Percentiles rank a stretch among this genome's conserved stretches.
Evolutionary conservation across 1,284 basidiomycete genomes (phyloP).

Genomic region (Cutaneotrichosporon sp.): DNA sequence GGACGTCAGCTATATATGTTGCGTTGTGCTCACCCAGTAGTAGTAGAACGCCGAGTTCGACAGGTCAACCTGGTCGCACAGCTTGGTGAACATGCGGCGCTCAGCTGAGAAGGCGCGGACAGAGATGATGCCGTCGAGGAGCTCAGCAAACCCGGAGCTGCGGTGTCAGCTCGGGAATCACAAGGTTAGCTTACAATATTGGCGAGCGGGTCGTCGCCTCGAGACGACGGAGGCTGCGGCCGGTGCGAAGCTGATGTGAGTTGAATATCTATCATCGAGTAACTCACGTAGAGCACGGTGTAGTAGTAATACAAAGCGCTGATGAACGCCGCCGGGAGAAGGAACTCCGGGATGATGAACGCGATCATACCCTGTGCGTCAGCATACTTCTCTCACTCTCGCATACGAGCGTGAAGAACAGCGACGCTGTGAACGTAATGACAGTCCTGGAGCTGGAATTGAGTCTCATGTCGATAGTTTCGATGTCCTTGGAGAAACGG

Average conservation of each 20-base stretch:
- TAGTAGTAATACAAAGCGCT: slow-evolving; percentile 62
- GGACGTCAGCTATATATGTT: neutral
- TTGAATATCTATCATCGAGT: neutral
- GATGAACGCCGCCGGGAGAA: slow-evolving; percentile 68
- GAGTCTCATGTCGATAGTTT: slow-evolving; percentile 72
- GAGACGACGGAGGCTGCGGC: slow-evolving; percentile 73
- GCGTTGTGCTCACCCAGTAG: slow-evolving; percentile 41
- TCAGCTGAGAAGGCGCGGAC: slow-evolving; percentile 87
- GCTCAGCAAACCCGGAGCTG: slow-evolving; percentile 68
- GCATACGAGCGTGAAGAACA: slow-evolving; percentile 62
- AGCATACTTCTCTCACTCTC: neutral
- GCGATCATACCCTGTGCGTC: slow-evolving; percentile 50
- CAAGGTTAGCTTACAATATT: slow-evolving; percentile 37
- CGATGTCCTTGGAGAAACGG: slow-evolving; percentile 75
- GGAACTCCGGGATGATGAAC: slow-evolving; percentile 70
- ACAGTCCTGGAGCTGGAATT: slow-evolving; percentile 68
- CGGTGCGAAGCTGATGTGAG: slow-evolving; percentile 56
- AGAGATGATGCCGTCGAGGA: slow-evolving; percentile 73
- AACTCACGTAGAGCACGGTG: slow-evolving; percentile 62
- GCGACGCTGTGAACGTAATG: slow-evolving; percentile 68
- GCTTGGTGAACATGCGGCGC: slow-evolving; percentile 66
- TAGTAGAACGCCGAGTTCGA: slow-evolving; percentile 55
- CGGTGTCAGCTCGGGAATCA: neutral
- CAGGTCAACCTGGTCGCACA: slow-evolving; percentile 71
- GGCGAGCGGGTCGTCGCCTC: slow-evolving; percentile 57